Percentiles rank a stretch among this genome's conserved stretches.
Evolutionary conservation across 345 rosid genomes (phyloP).

Genomic region (Sonneratia caseolaris): DNA sequence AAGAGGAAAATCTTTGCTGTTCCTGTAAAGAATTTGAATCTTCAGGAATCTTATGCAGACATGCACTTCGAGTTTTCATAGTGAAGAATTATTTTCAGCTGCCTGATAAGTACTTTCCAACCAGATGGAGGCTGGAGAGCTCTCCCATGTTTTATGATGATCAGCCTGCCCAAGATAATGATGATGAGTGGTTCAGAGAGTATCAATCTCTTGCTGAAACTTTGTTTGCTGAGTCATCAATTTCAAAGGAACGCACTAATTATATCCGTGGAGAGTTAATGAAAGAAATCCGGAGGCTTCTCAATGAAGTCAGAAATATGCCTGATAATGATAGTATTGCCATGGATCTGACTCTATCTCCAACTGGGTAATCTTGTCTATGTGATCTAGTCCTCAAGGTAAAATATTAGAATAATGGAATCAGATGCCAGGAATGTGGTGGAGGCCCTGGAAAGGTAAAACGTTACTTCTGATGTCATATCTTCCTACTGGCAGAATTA

Average conservation of each 20-base stretch:
- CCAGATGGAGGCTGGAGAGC: conserved; percentile 64
- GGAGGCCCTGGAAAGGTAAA: background rate
- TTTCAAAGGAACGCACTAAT: conserved; percentile 48
- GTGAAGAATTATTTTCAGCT: conserved; percentile 72
- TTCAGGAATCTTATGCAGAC: conserved; percentile 76
- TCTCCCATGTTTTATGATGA: conserved; percentile 32
- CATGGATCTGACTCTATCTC: conserved; percentile 27
- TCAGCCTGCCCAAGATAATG: conserved; percentile 32
- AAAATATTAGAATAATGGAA: background rate
- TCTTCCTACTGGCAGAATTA: background rate
- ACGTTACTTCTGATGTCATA: background rate
- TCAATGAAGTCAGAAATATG: conserved; percentile 31
- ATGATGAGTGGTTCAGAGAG: conserved; percentile 46
- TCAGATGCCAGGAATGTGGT: background rate
- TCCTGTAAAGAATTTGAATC: conserved; percentile 92
- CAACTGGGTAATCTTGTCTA: conserved; percentile 17
- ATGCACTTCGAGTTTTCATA: conserved; percentile 54
- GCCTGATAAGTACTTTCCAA: conserved; percentile 68
- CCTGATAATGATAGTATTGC: conserved; percentile 29
- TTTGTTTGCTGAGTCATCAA: conserved; percentile 55
- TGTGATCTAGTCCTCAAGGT: background rate
- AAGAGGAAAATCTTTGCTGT: conserved; percentile 73
- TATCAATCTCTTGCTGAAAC: conserved; percentile 61
- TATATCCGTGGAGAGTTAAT: conserved; percentile 53
- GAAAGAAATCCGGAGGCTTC: conserved; percentile 27